These are phyloP conservation scores for Pelargonium myrrhifolium DNA, from an alignment of 441 rosid species.

Conservation along the genomic window DNA sequence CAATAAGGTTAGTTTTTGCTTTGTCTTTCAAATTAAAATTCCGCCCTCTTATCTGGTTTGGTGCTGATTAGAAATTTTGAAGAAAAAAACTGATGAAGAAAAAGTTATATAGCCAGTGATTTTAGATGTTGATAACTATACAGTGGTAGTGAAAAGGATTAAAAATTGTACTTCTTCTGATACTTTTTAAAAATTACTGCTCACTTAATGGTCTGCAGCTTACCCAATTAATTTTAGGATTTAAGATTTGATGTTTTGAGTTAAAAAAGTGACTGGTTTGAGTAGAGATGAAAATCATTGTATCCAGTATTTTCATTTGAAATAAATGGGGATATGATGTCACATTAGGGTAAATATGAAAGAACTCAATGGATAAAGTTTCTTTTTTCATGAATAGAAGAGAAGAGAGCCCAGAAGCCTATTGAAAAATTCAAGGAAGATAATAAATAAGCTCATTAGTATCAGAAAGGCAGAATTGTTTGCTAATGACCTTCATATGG, in stretches of 20 bases:
- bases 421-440: not conserved
- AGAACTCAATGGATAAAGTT: not conserved
- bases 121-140: not conserved
- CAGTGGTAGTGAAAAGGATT: not conserved
- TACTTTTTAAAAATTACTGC: not conserved
- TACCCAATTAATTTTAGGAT: not conserved
- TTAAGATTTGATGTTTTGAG: not conserved
- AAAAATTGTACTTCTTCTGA: not conserved
- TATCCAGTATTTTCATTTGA: not conserved
- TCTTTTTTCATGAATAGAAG: not conserved
- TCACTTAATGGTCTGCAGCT: not conserved
- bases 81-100: not conserved
- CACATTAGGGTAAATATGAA: not conserved
- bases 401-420: not conserved
- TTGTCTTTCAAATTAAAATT: too few species aligned
- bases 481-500: not conserved
- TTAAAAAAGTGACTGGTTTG: not conserved
- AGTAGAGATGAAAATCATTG: not conserved
- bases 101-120: not conserved
- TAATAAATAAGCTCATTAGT: too few species aligned
- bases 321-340: not conserved
- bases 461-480: not conserved
- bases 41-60: not conserved
- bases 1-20: conserved; percentile 49
- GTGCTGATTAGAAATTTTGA: not conserved